Base-by-base conservation (phyloP, 805 yeast species). In the Ogataea chonburiensis region DNA sequence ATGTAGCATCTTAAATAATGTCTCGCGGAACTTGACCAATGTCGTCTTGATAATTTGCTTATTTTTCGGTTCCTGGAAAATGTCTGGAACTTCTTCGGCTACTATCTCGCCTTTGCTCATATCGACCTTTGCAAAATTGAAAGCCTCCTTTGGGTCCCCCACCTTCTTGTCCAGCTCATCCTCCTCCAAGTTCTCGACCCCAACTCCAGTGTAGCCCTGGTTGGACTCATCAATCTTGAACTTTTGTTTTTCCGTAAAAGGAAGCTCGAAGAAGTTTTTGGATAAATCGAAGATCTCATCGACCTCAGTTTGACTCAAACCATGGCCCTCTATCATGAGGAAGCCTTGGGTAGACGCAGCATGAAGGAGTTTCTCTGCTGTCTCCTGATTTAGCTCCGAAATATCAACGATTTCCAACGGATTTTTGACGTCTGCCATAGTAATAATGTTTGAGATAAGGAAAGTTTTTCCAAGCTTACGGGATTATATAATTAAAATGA, bases 321-420 rank as follows among this genome's bases (percentile, higher is more conserved):
- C 73, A 45, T 72, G 77, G 12, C 78, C 78, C 41, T 71, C 76
- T 3, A 72, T 55, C 54, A 71, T 70, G 22, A 72, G 52, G 45
- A 72, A 72, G 1, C 78, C 78, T 44, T 72, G 77, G 4, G 66
- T 53, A n/a, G 71, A 60, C 5, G 75, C 76, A 3, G 77, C 77
- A 17, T 62, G 44, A 67, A 79, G 64, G 17, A 83, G 66, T 38
- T 70, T 61, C 6, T 64, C 66, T 0, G 79, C 82, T 0, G 81
- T 69, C 5, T 49, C 38, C 33, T 65, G 60, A 38, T 67, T 54
- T 25, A 47, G 32, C 6, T 55, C 45, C n/a, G 78, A 61, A 17
- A 83, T 69, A 48, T 83, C 87, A 19, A 83, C 70, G 5, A 77
- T 66, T 47, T 76, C 63, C 20, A 78, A 58, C 2, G 81, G 80